A percentile compares a stretch with the other conserved stretches of the same genome.
Conservation (phyloP, 2,329 filamentous ascomycete genomes). For the Colletotrichum simmondsii region DNA sequence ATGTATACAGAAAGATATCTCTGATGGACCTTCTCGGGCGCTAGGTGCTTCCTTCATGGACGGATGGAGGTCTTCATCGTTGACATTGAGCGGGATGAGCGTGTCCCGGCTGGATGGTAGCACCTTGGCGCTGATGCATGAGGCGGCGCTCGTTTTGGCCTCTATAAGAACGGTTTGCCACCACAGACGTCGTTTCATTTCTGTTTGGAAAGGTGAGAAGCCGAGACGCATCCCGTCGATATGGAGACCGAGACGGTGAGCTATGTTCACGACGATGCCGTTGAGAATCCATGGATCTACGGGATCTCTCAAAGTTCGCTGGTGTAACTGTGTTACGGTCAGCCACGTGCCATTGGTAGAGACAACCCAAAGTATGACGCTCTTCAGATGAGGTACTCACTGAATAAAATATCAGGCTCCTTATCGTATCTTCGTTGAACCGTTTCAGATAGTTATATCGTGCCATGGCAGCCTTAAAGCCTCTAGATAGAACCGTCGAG, state of each 20-base stretch:
- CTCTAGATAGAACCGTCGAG: constrained; percentile 61
- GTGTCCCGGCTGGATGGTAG: background rate
- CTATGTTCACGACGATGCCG: constrained; percentile 70
- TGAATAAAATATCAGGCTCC: constrained; percentile 5
- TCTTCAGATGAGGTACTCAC: background rate
- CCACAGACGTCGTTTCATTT: constrained; percentile 15
- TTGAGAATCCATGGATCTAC: constrained; percentile 63
- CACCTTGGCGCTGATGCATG: background rate
- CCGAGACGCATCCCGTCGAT: constrained; percentile 51
- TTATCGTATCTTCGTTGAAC: constrained; percentile 56
- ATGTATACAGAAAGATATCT: constrained; percentile 2
- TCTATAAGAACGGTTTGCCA: constrained; percentile 10
- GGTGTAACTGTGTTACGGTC: background rate
- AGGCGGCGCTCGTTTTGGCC: background rate
- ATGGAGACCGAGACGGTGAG: constrained; percentile 74
- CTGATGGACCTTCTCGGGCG: background rate
- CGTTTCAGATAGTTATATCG: constrained; percentile 68
- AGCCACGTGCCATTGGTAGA: background rate
- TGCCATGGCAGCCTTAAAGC: constrained; percentile 58
- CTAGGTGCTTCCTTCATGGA: background rate
- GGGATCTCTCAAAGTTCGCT: background rate
- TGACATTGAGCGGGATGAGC: background rate
- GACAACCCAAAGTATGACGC: too few species aligned
- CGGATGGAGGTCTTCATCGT: background rate
- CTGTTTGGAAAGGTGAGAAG: background rate